phyloP scores from a whole-genome alignment of 257 asterid genomes.

The Solanum dulcamara region DNA sequence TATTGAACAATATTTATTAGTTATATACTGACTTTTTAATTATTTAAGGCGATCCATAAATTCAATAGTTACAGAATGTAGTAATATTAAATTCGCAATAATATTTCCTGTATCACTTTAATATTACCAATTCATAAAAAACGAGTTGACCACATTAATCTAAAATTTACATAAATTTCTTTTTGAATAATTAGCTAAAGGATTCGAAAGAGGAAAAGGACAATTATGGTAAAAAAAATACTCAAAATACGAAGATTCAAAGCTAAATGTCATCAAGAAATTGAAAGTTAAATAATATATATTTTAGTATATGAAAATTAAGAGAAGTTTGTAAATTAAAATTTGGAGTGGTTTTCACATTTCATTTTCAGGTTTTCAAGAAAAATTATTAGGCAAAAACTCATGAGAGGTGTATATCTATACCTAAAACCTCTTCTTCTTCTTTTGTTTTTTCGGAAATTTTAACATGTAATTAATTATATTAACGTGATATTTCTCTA shows the following conservation, averaged over 20 bases:
- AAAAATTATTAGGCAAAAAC: no score
- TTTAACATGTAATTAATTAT: no score
- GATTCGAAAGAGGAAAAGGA: neutral
- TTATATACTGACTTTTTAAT: neutral
- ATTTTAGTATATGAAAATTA: neutral
- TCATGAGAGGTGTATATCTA: no score
- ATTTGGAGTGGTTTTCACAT: no score
- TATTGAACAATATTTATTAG: neutral
- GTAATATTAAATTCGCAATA: neutral
- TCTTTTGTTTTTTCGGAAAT: no score
- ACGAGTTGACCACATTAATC: neutral
- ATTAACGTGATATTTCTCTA: no score
- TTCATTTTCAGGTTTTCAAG: no score
- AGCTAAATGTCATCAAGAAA: neutral
- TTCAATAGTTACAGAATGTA: neutral
- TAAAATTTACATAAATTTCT: no score
- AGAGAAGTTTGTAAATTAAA: neutral
- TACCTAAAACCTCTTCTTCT: no score
- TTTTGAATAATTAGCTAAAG: no score
- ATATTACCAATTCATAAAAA: no score
- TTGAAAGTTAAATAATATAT: neutral
- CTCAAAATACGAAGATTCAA: neutral
- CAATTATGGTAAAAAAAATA: neutral
- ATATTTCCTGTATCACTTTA: no score
- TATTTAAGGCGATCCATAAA: neutral